Conservation (phyloP, 2,329 filamentous ascomycete genomes). For the Basipetospora chlamydospora region DNA sequence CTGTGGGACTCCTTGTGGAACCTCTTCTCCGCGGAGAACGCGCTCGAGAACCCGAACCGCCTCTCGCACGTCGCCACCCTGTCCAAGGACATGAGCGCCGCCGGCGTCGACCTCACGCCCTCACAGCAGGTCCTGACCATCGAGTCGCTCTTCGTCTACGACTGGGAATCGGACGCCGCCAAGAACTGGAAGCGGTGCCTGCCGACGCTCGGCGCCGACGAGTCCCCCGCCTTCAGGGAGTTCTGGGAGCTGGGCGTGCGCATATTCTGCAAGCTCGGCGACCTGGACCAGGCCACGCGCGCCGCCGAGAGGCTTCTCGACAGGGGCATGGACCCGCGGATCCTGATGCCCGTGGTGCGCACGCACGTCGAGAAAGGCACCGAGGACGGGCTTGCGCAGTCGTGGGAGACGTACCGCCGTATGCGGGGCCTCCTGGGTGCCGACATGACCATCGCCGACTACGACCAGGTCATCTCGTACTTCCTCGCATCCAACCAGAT, state of each 20-base stretch:
- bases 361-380: conserved; percentile 42
- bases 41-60: conserved; percentile 33
- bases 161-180: conserved; percentile 43
- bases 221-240: conserved; percentile 28
- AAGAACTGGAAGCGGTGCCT: conserved; percentile 48
- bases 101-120: conserved; percentile 37
- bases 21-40: conserved; percentile 36
- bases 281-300: conserved; percentile 43
- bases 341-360: conserved; percentile 54
- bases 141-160: conserved; percentile 51
- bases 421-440: conserved; percentile 46
- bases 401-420: conserved; percentile 53
- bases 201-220: conserved; percentile 31
- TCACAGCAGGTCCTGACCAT: conserved; percentile 52
- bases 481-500: conserved; percentile 54
- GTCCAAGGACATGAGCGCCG: conserved; percentile 49
- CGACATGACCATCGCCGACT: conserved; percentile 56
- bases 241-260: conserved; percentile 53
- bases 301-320: conserved; percentile 39
- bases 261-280: conserved; percentile 44
- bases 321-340: conserved; percentile 33
- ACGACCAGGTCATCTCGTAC: conserved; percentile 56
- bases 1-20: conserved; percentile 56
- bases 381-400: conserved; percentile 33
- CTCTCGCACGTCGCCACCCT: conserved; percentile 47